Percentiles rank a stretch among this genome's conserved stretches.
Conservation (phyloP, 2,329 filamentous ascomycete genomes). For the Neoscytalidium dimidiatum region DNA sequence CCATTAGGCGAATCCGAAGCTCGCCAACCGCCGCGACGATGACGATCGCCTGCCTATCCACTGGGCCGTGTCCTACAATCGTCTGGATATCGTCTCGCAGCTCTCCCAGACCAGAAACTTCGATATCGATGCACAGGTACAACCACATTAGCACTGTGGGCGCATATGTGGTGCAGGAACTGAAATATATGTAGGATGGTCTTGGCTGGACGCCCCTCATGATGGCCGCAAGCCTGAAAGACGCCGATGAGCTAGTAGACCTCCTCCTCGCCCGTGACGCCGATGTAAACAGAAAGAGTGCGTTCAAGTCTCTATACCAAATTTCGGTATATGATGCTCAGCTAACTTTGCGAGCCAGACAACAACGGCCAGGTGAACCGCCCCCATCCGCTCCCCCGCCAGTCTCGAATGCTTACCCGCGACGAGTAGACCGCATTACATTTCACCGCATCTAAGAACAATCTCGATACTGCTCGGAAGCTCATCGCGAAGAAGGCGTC, state of each 20-base stretch:
- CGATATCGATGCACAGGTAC: constrained; percentile 78
- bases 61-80: constrained; percentile 89
- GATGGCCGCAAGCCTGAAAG: constrained; percentile 76
- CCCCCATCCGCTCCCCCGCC: constrained; percentile 20
- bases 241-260: constrained; percentile 68
- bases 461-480: constrained; percentile 76
- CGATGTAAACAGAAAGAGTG: constrained; percentile 73
- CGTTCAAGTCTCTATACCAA: constrained; percentile 20
- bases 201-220: constrained; percentile 83
- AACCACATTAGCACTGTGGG: neutral
- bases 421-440: constrained; percentile 74
- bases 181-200: constrained; percentile 57
- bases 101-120: constrained; percentile 72
- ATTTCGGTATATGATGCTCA: neutral
- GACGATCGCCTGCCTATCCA: constrained; percentile 90
- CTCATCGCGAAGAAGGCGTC: constrained; percentile 78
- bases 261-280: constrained; percentile 70
- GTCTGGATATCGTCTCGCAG: constrained; percentile 70
- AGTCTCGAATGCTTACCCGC: constrained; percentile 10
- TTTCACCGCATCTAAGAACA: constrained; percentile 87
- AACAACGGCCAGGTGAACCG: constrained; percentile 61
- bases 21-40: constrained; percentile 72
- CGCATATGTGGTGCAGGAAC: neutral
- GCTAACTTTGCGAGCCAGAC: constrained; percentile 46
- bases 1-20: constrained; percentile 73